phyloP scores from a whole-genome alignment of 2,329 filamentous ascomycete genomes.

The Monilinia aucupariae region DNA sequence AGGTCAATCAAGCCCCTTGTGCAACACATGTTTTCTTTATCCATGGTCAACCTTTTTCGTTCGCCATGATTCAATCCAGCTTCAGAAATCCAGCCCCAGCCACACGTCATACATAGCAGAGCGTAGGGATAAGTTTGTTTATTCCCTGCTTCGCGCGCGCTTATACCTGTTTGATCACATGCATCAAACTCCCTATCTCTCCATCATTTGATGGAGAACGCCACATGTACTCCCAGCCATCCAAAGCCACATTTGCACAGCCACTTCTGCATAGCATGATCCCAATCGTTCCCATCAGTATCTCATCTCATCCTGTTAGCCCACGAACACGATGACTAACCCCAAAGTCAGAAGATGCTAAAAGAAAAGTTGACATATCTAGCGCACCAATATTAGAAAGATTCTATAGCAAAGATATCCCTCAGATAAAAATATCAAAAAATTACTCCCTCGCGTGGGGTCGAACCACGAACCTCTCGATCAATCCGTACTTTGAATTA shows the following conservation, averaged over 20 bases:
- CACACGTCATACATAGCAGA: constrained; percentile 10
- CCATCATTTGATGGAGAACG: not conserved
- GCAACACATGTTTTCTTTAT: constrained; percentile 9
- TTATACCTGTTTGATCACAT: not conserved
- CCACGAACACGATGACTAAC: not conserved
- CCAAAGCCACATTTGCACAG: not conserved
- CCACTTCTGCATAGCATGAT: too few relatives aligned
- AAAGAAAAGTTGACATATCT: too few relatives aligned
- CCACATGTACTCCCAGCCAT: not conserved
- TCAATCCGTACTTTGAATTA: not conserved
- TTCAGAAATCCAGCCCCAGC: constrained; percentile 2
- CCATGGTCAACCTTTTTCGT: not conserved
- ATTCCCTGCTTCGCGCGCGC: not conserved
- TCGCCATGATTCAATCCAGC: not conserved
- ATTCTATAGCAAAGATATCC: too few relatives aligned
- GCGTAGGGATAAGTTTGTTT: not conserved
- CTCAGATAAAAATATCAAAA: not conserved
- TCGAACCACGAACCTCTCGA: constrained; percentile 4
- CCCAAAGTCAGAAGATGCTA: not conserved
- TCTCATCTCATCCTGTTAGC: not conserved
- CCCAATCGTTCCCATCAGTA: not conserved
- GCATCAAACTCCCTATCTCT: not conserved
- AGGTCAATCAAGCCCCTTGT: not conserved
- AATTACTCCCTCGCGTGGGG: not conserved
- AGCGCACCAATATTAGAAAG: too few relatives aligned